Evolutionary conservation across 164 flowering plant species (phyloP).

Genomic region (Warburgia ugandensis): DNA sequence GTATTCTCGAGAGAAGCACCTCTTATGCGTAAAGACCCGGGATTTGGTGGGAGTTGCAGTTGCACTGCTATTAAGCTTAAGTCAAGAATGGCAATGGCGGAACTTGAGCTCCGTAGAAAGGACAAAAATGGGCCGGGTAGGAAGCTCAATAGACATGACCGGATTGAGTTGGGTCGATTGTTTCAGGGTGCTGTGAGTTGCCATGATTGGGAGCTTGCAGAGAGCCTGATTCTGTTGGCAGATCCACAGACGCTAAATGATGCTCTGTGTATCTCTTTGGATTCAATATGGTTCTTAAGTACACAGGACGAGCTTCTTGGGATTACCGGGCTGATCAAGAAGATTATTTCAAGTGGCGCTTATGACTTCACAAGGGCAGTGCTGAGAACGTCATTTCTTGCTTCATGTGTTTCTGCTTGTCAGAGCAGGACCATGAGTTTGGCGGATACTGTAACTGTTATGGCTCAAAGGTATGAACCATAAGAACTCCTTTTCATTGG

Average conservation of each 20-base stretch:
- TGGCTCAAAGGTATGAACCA: slow-evolving; percentile 72
- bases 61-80: slow-evolving; percentile 51
- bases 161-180: slow-evolving; percentile 71
- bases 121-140: slow-evolving; percentile 41
- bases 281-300: slow-evolving; percentile 82
- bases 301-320: slow-evolving; percentile 61
- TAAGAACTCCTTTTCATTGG: too few species aligned
- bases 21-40: slow-evolving; percentile 29
- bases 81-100: slow-evolving; percentile 33
- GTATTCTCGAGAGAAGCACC: slow-evolving; percentile 64
- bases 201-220: slow-evolving; percentile 81
- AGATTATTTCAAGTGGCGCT: slow-evolving; percentile 73
- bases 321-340: slow-evolving; percentile 62
- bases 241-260: slow-evolving; percentile 87
- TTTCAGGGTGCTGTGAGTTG: slow-evolving; percentile 85
- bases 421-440: slow-evolving; percentile 85
- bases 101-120: slow-evolving; percentile 38
- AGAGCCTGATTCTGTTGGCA: slow-evolving; percentile 63
- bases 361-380: slow-evolving; percentile 91
- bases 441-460: slow-evolving; percentile 77
- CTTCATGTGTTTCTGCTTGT: slow-evolving; percentile 95
- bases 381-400: slow-evolving; percentile 88
- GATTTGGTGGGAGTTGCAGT: slow-evolving; percentile 28
- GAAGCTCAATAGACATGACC: slow-evolving; percentile 67
- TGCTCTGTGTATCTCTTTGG: slow-evolving; percentile 78